Evolutionary conservation across 306 rosid species (phyloP).

Genomic region (Mimosa pudica): DNA sequence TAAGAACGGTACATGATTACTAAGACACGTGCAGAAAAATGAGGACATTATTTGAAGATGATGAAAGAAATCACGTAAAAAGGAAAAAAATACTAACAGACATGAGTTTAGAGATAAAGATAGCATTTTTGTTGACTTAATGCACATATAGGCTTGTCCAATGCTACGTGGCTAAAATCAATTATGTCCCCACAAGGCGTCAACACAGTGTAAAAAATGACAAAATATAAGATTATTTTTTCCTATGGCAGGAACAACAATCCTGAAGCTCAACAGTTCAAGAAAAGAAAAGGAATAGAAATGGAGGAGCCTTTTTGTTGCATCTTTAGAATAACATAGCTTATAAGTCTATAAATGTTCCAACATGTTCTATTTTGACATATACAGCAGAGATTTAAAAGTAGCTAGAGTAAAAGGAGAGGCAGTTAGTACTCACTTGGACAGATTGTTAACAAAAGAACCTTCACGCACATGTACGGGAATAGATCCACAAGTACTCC

Average conservation of each 20-base stretch:
- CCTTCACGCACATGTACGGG: conserved; percentile 61
- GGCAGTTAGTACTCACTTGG: conserved; percentile 67
- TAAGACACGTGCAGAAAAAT: not conserved
- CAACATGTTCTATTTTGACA: conserved; percentile 6
- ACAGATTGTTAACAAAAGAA: conserved; percentile 68
- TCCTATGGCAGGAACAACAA: not conserved
- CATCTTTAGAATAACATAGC: too few relatives aligned
- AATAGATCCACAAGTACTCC: conserved; percentile 65
- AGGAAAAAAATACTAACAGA: conserved; percentile 12
- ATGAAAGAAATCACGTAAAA: conserved; percentile 4
- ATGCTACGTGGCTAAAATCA: not conserved
- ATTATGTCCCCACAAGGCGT: not conserved
- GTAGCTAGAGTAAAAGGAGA: conserved; percentile 16
- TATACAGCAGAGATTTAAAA: conserved; percentile 26
- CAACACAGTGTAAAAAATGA: not conserved
- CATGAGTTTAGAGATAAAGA: conserved; percentile 8
- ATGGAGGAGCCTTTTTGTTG: not conserved
- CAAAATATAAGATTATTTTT: not conserved
- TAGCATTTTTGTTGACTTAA: not conserved
- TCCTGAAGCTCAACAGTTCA: not conserved
- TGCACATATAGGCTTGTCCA: not conserved
- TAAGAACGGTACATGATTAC: conserved; percentile 20
- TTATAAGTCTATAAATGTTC: not conserved
- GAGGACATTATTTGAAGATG: not conserved
- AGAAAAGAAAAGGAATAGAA: not conserved